A percentile compares a stretch with the other conserved stretches of the same genome.
Evolutionary conservation across 345 rosid species (phyloP).

Genomic region (Corchorus capsularis): DNA sequence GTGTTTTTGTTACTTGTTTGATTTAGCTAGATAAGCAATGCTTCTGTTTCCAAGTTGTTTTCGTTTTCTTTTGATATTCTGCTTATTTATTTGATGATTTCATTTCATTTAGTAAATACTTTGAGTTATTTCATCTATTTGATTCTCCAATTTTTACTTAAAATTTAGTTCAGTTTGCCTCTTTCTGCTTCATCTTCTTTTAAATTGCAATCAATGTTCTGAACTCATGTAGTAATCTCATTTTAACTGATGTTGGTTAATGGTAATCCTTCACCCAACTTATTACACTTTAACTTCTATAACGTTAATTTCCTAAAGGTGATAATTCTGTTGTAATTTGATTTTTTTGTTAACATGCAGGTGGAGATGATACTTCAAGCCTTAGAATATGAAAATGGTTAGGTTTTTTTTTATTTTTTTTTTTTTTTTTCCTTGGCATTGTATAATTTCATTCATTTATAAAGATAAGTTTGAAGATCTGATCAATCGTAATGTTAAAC

Average conservation of each 20-base stretch:
- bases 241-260: neutral
- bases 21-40: neutral
- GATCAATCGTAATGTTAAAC: neutral
- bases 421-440: no score
- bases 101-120: neutral
- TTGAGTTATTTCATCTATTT: neutral
- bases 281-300: neutral
- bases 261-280: neutral
- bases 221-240: neutral
- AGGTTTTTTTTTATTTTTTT: no score
- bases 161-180: neutral
- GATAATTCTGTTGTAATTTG: constrained; percentile 9
- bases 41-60: neutral
- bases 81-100: neutral
- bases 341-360: constrained; percentile 24
- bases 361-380: no score
- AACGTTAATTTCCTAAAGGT: neutral
- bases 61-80: neutral
- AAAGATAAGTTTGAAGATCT: neutral
- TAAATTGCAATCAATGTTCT: neutral
- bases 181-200: neutral
- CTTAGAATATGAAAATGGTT: no score
- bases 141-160: neutral
- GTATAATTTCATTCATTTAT: no score
- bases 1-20: constrained; percentile 3